Base-by-base conservation (phyloP, 202 grass and related monocot genomes). In the Dendrocalamus latiflorus region DNA sequence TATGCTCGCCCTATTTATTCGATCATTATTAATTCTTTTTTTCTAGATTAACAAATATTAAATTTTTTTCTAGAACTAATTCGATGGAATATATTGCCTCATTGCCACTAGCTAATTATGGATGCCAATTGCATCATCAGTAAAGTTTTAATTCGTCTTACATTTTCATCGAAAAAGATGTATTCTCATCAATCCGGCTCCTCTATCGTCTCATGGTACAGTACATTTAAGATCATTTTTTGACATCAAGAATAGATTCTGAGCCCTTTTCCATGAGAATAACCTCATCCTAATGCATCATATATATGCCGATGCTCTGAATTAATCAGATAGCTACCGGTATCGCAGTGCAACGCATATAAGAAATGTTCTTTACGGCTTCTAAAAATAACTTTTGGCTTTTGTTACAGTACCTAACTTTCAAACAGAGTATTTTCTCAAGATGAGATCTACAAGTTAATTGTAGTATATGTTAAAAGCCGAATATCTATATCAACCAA, bases 101-200 rank as follows among this genome's bases (percentile, higher is more conserved):
- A 34, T 17, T 68, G 3, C 22, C 24, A 62, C 8, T 59, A 37
- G n/a, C n/a, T 48, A 30, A 16, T 15, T 48, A 49, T 5, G 16
- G 22, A 38, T 55, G 36, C 13, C 20, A 58, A 55, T 22, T 88
- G 38, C 74, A 61, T 48, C 53, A 1, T 57, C 16, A 17, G 22
- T 64, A 57, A 65, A 65, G 38, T 17, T 88, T n/a, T n/a, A n/a
- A n/a, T 54, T 30, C 10, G 7, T 16, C 25, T 39, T 59, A 14
- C 50, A 74, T 79, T 84, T 80, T 80, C 70, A 36, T 67, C 3
- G 7, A 76, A 68, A 85, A 25, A 3, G 63, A 70, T 55, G n/a
- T 44, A 60, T 88, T 60, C 60, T 59, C n/a, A 16, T 39, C 53
- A 43, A 21, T 70, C 22, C 3, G 8, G 57, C 5, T 20, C 13